These are phyloP conservation scores for Phytophthora ohioensis DNA, from an alignment of 352 stramenopile species.

Conservation along the genomic window DNA sequence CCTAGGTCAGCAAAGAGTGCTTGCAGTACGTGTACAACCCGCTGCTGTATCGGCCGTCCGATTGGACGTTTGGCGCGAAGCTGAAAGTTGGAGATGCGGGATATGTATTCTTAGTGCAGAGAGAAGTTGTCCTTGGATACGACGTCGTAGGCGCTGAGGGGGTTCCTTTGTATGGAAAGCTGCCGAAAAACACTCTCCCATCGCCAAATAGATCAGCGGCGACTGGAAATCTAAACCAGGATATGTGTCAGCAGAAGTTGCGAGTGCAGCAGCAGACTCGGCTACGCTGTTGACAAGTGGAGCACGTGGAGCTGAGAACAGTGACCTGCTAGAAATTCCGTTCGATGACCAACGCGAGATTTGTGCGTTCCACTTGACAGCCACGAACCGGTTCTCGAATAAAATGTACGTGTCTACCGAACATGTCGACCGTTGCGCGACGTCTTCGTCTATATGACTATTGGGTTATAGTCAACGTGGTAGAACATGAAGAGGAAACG, in stretches of 20 bases:
- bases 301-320: slow-evolving; percentile 59
- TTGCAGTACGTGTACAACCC: slow-evolving; percentile 90
- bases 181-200: slow-evolving; percentile 45
- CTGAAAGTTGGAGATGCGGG: slow-evolving; percentile 61
- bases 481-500: slow-evolving; percentile 34
- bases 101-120: slow-evolving; percentile 64
- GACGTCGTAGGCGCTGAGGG: slow-evolving; percentile 67
- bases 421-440: slow-evolving; percentile 11
- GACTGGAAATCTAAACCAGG: slow-evolving; percentile 18
- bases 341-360: slow-evolving; percentile 64
- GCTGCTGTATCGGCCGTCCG: slow-evolving; percentile 78
- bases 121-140: slow-evolving; percentile 87
- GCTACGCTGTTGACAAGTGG: slow-evolving; percentile 24
- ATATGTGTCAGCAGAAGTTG: slow-evolving; percentile 28
- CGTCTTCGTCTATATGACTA: slow-evolving; percentile 31
- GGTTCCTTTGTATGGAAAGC: slow-evolving; percentile 88
- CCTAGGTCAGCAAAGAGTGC: slow-evolving; percentile 86
- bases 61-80: slow-evolving; percentile 81
- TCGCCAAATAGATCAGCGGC: not conserved
- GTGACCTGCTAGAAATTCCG: slow-evolving; percentile 67
- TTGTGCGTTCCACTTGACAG: slow-evolving; percentile 74
- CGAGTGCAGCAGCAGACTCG: slow-evolving; percentile 16
- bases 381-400: slow-evolving; percentile 77
- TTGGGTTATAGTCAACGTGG: slow-evolving; percentile 20
- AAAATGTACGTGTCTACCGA: slow-evolving; percentile 62